Evolutionary conservation across 208 protist genomes (phyloP).

Genomic region (Naegleria gruberi): DNA sequence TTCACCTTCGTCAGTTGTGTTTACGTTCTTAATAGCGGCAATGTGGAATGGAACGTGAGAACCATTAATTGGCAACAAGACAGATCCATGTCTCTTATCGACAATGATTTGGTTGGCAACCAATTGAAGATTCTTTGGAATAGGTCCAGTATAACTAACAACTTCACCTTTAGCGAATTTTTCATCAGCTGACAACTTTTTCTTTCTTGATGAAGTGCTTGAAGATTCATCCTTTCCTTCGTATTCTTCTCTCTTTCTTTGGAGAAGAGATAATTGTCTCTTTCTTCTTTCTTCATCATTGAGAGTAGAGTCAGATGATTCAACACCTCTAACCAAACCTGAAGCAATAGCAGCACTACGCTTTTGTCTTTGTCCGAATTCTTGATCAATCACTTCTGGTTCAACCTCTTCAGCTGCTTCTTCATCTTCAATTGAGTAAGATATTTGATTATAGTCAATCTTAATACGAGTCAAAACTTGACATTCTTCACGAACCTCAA

Average conservation of each 20-base stretch:
- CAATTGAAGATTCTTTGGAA: background rate
- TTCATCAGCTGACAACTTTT: background rate
- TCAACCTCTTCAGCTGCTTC: background rate
- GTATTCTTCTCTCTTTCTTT: background rate
- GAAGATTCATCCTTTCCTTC: background rate
- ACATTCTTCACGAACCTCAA: background rate
- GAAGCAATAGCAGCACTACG: background rate
- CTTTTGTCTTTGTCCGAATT: background rate
- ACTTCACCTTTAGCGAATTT: background rate
- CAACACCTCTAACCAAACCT: background rate
- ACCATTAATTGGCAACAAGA: constrained; percentile 87
- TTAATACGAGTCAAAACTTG: background rate
- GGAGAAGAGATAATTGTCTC: background rate
- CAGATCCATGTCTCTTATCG: constrained; percentile 55
- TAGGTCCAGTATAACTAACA: background rate
- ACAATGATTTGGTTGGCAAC: background rate
- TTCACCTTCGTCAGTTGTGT: constrained; percentile 66
- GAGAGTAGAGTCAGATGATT: background rate
- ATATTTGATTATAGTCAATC: background rate
- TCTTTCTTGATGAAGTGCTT: background rate
- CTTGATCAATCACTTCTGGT: background rate
- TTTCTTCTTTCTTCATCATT: background rate
- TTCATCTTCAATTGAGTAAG: constrained; percentile 9
- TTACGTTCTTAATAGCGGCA: constrained; percentile 83
- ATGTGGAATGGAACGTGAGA: constrained; percentile 83